Evolutionary conservation across 805 yeast species (phyloP), one percentile per base, ranked within the genome.

Genomic region (Ogataea nonfermentans): DNA sequence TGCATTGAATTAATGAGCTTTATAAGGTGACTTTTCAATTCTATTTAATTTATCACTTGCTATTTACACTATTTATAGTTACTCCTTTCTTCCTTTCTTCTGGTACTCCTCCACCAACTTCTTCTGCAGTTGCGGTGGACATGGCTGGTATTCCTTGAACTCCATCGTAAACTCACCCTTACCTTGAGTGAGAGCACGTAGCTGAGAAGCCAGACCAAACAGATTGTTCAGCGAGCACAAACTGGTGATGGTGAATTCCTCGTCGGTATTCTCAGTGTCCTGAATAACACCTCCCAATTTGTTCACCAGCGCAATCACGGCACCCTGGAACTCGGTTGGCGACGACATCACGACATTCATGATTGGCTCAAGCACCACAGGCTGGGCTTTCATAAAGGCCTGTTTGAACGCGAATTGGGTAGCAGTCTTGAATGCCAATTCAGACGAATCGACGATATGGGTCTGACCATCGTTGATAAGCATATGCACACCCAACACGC

Each of bases 141-240:
- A 84, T 51, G 95, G 96, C 35, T 91, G 79, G 63, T 91, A 93
- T 57, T 88, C 85, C 61, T 85, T 82, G 71, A 93, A 93, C 65
- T 93, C 99, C 65, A 93, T 75, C 2, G 96, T 78, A 65, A 93
- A 93, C 68, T 95, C 98, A 57, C 99, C 99, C 64, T 93, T 93
- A 68, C 99, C 99, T 68, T 93, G 99, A 11, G 99, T 91, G 44
- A 86, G 80, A 14, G 99, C 98, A 73, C 99, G 84, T 60, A 93
- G 74, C 17, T 87, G 79, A 7, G 98, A 86, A 6, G 98, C 96
- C 61, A 93, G 87, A 26, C 99, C 99, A 64, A 93, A 93, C 88
- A 93, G 79, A 47, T 86, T 78, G 71, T 90, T 90, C 67, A 93
- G 78, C n/a, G 98, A 84, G 70, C 98, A 91, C 64, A 93, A 98